These are phyloP conservation scores for Phytopythium helicoides DNA, from an alignment of 352 stramenopile species.

Conservation along the genomic window DNA sequence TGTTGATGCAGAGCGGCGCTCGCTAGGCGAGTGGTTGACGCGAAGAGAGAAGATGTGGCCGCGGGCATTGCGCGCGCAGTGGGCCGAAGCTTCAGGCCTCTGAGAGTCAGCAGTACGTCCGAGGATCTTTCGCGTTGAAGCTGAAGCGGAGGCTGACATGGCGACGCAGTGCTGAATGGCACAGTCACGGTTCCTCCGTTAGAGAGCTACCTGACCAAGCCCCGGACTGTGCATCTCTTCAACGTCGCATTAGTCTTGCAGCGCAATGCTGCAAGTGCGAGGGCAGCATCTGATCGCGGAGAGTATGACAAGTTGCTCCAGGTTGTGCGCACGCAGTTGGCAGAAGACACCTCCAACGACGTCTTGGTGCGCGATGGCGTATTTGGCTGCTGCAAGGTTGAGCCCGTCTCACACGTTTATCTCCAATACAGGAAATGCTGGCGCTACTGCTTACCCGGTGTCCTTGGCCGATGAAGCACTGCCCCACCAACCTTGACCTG, in stretches of 20 bases:
- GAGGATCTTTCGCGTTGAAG: not conserved
- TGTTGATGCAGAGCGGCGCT: slow-evolving; percentile 21
- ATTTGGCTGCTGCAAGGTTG: not conserved
- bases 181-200: slow-evolving; percentile 21
- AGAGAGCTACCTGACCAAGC: slow-evolving; percentile 36
- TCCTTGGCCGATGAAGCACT: slow-evolving; percentile 17
- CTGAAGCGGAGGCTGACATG: not conserved
- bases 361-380: slow-evolving; percentile 12
- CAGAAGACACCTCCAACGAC: slow-evolving; percentile 17
- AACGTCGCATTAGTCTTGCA: slow-evolving; percentile 37
- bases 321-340: slow-evolving; percentile 17
- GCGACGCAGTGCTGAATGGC: slow-evolving; percentile 24
- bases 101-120: slow-evolving; percentile 36
- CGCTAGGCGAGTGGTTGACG: slow-evolving; percentile 15
- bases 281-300: slow-evolving; percentile 12
- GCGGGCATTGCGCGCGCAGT: slow-evolving; percentile 31
- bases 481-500: slow-evolving; percentile 19
- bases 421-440: slow-evolving; percentile 28
- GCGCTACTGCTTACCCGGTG: slow-evolving; percentile 34
- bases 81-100: slow-evolving; percentile 19
- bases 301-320: slow-evolving; percentile 28
- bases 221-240: slow-evolving; percentile 33
- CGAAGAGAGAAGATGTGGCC: slow-evolving; percentile 19
- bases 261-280: slow-evolving; percentile 36
- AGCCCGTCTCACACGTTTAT: not conserved